Base-by-base conservation (phyloP, 768 basidiomycete genomes). In the Lactarius hatsudake region DNA sequence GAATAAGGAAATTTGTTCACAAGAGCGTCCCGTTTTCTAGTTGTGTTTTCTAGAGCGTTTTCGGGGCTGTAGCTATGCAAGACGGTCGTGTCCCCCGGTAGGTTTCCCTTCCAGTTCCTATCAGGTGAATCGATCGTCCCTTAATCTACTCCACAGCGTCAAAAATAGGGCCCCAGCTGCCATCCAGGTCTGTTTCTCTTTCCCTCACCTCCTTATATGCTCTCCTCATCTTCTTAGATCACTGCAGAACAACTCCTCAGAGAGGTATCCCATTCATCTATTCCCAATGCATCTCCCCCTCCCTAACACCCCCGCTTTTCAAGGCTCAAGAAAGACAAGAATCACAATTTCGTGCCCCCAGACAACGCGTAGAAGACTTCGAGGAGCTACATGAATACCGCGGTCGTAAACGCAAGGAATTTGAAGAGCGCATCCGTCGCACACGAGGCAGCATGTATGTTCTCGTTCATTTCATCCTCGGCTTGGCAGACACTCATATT, bases 271-370 rank as follows among this genome's bases (percentile, higher is more conserved):
- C 64, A 13, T 38, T 56, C 32, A 58, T 36, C 28, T n/a, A 8
- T 17, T 45, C 2, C 12, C 26, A 13, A 15, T 51, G 5, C 23
- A 13, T 32, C 20, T 42, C 54, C 34, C 59, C 48, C 5, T 28
- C 59, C n/a, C 40, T 65, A 26, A 70, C 51, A 64, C 55, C 20
- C 54, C 32, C 40, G n/a, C 42, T 28, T 58, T 15, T 43, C 73
- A 48, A 94, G 91, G 97, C 97, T 59, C 94, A 98, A 89, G 97
- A 98, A 72, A 84, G 96, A 63, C 96, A 98, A 81, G 97, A 98
- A 76, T 85, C 91, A 36, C 85, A 90, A 15, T 92, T 94, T 75
- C 87, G 89, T 59, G 95, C 96, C 0, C 97, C 97, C 13, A 93
- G 89, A 73, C 97, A 99, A 75, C 87, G 95, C 48, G 90, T 99